phyloP scores from a whole-genome alignment of 192 early-diverging fungal genomes.

The Allomyces arbusculus region DNA sequence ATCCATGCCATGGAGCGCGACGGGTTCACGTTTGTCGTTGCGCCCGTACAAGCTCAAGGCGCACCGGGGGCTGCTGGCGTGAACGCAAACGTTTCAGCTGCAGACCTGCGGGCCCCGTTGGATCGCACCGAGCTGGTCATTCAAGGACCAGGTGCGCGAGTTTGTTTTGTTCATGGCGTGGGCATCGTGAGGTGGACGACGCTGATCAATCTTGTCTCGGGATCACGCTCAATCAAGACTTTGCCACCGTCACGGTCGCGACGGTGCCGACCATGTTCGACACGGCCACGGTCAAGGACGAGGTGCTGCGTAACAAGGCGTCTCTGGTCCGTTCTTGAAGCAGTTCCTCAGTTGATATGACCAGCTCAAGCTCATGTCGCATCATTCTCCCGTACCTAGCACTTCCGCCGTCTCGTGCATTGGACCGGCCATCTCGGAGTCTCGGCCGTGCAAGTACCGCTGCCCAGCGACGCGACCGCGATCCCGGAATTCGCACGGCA shows the following conservation, averaged over 20 bases:
- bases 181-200: too few species aligned
- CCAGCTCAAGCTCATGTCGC: background rate
- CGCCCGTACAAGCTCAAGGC: too few species aligned
- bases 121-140: too few species aligned
- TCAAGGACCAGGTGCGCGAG: too few species aligned
- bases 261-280: background rate
- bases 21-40: too few species aligned
- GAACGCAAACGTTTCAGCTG: too few species aligned
- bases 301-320: background rate
- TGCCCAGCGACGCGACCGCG: constrained; percentile 8
- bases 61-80: too few species aligned
- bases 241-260: background rate
- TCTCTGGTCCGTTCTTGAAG: background rate
- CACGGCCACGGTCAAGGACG: background rate
- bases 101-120: too few species aligned
- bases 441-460: constrained; percentile 28
- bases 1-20: too few species aligned
- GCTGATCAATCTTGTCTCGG: too few species aligned
- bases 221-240: background rate
- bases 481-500: constrained; percentile 36
- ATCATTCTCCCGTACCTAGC: background rate
- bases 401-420: background rate
- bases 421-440: constrained; percentile 55
- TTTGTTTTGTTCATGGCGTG: too few species aligned
- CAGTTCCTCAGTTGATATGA: background rate